phyloP scores from a whole-genome alignment of 2,329 filamentous ascomycete genomes.

The Ophiostoma novo-ulmi region DNA sequence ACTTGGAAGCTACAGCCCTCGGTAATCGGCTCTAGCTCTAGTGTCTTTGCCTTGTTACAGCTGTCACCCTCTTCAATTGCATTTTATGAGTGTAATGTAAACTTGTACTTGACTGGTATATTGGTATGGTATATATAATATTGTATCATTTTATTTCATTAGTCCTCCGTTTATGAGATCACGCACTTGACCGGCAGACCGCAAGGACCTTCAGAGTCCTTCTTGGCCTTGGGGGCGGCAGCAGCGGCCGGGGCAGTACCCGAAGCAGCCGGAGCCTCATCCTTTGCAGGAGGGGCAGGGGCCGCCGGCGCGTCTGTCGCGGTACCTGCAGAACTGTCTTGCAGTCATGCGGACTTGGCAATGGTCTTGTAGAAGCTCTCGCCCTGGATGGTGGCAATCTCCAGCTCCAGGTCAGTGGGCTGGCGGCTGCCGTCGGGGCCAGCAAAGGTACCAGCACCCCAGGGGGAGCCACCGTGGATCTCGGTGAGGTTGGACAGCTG shows the following conservation, averaged over 20 bases:
- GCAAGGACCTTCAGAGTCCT: conserved; percentile 25
- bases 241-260: conserved; percentile 21
- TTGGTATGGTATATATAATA: conserved; percentile 6
- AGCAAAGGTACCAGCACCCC: conserved; percentile 91
- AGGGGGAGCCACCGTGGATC: conserved; percentile 79
- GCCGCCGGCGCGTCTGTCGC: conserved; percentile 26
- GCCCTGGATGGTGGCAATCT: conserved; percentile 77
- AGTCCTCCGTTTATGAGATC: conserved; percentile 1
- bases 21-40: neutral
- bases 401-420: conserved; percentile 68
- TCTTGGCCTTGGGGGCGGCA: conserved; percentile 25
- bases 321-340: conserved; percentile 47
- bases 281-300: neutral
- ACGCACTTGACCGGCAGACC: conserved; percentile 28
- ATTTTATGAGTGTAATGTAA: neutral
- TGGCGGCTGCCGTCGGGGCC: conserved; percentile 75
- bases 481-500: conserved; percentile 67
- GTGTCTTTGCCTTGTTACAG: neutral
- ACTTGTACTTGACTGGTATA: neutral
- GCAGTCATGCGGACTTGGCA: conserved; percentile 69
- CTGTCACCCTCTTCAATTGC: neutral
- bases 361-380: conserved; percentile 76
- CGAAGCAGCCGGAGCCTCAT: conserved; percentile 21
- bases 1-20: neutral
- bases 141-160: neutral